Percentiles rank a stretch among this genome's conserved stretches.
phyloP scores from a whole-genome alignment of 805 yeast species.

The Cyberlindnera suaveolens region DNA sequence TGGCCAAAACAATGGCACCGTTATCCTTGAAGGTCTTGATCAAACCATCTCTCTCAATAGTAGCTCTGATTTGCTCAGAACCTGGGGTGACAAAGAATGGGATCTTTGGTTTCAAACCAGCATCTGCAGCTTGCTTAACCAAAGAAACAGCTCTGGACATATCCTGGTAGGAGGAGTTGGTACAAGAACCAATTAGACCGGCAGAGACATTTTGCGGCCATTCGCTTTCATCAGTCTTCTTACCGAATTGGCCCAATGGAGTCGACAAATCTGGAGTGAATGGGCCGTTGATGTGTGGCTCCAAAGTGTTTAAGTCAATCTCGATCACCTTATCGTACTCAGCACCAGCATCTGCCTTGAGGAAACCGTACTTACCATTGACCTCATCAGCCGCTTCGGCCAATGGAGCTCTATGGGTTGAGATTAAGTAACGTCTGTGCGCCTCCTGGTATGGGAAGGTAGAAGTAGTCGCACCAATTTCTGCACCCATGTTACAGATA shows the following conservation, averaged over 20 bases:
- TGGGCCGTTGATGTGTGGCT: conserved; percentile 97
- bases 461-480: conserved; percentile 98
- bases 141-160: conserved; percentile 94
- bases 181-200: conserved; percentile 96
- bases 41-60: conserved; percentile 92
- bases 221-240: conserved; percentile 59
- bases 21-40: conserved; percentile 71
- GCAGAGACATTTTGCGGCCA: conserved; percentile 90
- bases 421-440: conserved; percentile 69
- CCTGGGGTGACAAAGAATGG: conserved; percentile 97
- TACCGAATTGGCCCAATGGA: conserved; percentile 77
- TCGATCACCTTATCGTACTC: conserved; percentile 91
- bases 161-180: conserved; percentile 97
- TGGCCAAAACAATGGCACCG: conserved; percentile 91
- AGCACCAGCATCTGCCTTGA: conserved; percentile 81
- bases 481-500: conserved; percentile 99
- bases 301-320: conserved; percentile 77
- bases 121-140: conserved; percentile 78
- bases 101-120: conserved; percentile 84
- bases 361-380: conserved; percentile 48
- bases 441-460: conserved; percentile 90
- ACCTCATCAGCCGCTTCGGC: conserved; percentile 72
- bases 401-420: conserved; percentile 79
- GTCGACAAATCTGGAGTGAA: conserved; percentile 98
- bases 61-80: conserved; percentile 96